Percentiles rank a stretch among this genome's conserved stretches.
phyloP scores from a whole-genome alignment of 116 monocot species.

The Cymodocea nodosa region DNA sequence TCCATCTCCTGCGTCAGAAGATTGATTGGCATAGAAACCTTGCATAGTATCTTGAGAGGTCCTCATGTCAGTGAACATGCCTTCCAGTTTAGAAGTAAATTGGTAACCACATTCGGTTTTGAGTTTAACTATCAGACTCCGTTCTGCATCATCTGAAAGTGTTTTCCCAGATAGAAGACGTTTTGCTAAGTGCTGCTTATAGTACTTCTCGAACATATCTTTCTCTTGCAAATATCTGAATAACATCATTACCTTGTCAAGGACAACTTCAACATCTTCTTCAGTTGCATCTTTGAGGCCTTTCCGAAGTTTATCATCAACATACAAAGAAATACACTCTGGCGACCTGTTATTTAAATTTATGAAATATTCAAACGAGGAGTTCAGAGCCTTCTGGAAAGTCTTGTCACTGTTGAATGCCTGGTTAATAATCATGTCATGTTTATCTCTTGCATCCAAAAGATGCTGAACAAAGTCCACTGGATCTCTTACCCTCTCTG shows the following conservation, averaged over 20 bases:
- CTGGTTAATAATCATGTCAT: conserved; percentile 68
- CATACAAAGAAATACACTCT: conserved; percentile 81
- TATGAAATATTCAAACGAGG: conserved; percentile 87
- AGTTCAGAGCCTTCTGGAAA: conserved; percentile 90
- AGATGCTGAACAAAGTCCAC: conserved; percentile 94
- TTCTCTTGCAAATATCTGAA: conserved; percentile 89
- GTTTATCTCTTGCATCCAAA: conserved; percentile 73
- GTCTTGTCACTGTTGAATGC: conserved; percentile 84
- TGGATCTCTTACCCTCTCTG: conserved; percentile 76
- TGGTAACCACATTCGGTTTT: conserved; percentile 98
- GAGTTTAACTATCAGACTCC: conserved; percentile 86
- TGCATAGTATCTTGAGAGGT: conserved; percentile 95
- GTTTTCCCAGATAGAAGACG: conserved; percentile 87
- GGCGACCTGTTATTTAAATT: conserved; percentile 87
- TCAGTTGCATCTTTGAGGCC: conserved; percentile 71
- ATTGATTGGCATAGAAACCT: conserved; percentile 57
- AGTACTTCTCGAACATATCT: conserved; percentile 95
- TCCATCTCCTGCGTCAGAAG: conserved; percentile 28
- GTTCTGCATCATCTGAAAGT: conserved; percentile 91
- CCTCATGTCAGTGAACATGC: conserved; percentile 96
- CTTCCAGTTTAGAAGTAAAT: conserved; percentile 93
- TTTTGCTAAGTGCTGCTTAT: conserved; percentile 97
- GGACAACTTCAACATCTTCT: conserved; percentile 73
- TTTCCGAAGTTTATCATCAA: conserved; percentile 84
- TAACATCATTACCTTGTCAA: conserved; percentile 95